Evolutionary conservation across 2,329 filamentous ascomycete species (phyloP).

Genomic region (Cytospora leucostoma): DNA sequence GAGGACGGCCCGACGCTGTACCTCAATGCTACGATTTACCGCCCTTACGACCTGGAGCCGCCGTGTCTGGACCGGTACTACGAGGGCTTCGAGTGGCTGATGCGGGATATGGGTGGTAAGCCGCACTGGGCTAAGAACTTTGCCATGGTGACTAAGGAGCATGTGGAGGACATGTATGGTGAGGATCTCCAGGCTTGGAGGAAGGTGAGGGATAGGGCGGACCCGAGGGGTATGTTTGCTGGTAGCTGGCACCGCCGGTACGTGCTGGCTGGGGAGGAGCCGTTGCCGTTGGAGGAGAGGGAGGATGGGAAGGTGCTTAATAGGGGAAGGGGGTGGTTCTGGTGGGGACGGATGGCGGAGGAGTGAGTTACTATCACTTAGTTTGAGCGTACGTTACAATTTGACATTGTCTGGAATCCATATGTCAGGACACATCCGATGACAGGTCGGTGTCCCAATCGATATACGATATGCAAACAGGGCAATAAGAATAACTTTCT

Average conservation of each 20-base stretch:
- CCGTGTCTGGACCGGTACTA: slow-evolving; percentile 71
- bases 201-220: slow-evolving; percentile 62
- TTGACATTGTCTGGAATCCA: no score
- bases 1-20: slow-evolving; percentile 66
- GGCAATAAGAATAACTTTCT: no score
- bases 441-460: background rate
- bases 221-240: slow-evolving; percentile 77
- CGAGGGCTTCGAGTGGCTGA: slow-evolving; percentile 78
- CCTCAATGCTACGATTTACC: slow-evolving; percentile 78
- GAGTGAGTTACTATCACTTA: background rate
- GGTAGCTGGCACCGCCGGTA: slow-evolving; percentile 85
- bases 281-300: slow-evolving; percentile 28
- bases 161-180: slow-evolving; percentile 65
- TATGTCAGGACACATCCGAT: background rate
- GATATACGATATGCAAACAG: no score
- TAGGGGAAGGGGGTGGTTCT: slow-evolving; percentile 25
- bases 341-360: slow-evolving; percentile 22
- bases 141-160: slow-evolving; percentile 48
- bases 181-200: slow-evolving; percentile 62
- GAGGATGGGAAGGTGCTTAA: slow-evolving; percentile 21
- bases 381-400: no score
- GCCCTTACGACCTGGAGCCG: slow-evolving; percentile 71
- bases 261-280: slow-evolving; percentile 47
- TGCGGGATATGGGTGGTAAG: slow-evolving; percentile 72
- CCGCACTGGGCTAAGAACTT: slow-evolving; percentile 89